Percentiles rank a stretch among this genome's conserved stretches.
Evolutionary conservation across 352 stramenopile species (phyloP).

Genomic region (Phytophthora fragariaefolia): DNA sequence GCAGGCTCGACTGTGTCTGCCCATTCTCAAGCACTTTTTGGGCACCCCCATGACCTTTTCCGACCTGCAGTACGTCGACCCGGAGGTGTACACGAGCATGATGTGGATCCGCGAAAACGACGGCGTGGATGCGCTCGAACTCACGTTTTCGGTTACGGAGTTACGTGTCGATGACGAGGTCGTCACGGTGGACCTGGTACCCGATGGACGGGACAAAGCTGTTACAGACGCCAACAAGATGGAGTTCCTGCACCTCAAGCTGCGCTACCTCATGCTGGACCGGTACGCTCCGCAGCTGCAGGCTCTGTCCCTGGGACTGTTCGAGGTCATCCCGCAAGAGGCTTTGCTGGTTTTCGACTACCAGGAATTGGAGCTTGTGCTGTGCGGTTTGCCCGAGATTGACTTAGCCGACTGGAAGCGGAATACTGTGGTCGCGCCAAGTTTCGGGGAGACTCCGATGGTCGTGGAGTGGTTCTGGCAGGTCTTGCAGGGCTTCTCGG

Average conservation of each 20-base stretch:
- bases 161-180: constrained; percentile 60
- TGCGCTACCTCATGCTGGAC: constrained; percentile 96
- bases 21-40: constrained; percentile 83
- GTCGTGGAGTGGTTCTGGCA: constrained; percentile 86
- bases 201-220: constrained; percentile 55
- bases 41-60: constrained; percentile 85
- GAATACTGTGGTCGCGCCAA: constrained; percentile 70
- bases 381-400: constrained; percentile 87
- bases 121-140: constrained; percentile 65
- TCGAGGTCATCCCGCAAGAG: constrained; percentile 97
- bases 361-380: constrained; percentile 94
- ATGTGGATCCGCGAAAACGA: constrained; percentile 76
- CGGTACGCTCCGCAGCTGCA: constrained; percentile 93
- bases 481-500: constrained; percentile 53
- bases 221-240: constrained; percentile 97
- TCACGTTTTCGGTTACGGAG: constrained; percentile 82
- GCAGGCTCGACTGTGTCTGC: constrained; percentile 70
- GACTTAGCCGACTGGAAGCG: constrained; percentile 90
- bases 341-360: constrained; percentile 98
- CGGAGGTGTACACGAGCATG: constrained; percentile 82
- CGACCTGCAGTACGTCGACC: constrained; percentile 82
- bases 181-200: constrained; percentile 69
- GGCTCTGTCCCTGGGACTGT: constrained; percentile 91
- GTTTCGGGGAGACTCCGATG: constrained; percentile 49
- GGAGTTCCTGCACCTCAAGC: constrained; percentile 93